phyloP scores from a whole-genome alignment of 495 filamentous ascomycete species.

The Aspergillus ellipticus region DNA sequence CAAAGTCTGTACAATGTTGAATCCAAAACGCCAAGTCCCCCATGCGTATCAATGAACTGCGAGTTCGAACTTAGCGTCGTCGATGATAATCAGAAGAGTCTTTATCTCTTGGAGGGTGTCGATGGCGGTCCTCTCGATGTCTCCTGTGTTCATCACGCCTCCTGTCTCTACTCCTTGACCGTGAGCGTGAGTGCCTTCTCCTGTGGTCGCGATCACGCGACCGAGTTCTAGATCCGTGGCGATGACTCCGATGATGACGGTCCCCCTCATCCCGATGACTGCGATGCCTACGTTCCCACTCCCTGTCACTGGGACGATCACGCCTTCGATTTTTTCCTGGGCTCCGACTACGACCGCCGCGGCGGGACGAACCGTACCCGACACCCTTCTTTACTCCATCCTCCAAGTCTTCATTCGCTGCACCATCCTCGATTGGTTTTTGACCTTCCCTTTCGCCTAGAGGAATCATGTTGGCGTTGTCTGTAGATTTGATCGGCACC shows the following conservation, averaged over 20 bases:
- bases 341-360: slow-evolving; percentile 31
- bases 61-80: slow-evolving; percentile 19
- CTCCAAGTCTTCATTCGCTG: slow-evolving; percentile 25
- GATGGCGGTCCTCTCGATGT: slow-evolving; percentile 25
- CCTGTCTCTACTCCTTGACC: slow-evolving; percentile 32
- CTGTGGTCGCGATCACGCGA: slow-evolving; percentile 23
- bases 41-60: neutral
- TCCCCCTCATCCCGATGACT: slow-evolving; percentile 34
- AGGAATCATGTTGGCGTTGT: slow-evolving; percentile 43
- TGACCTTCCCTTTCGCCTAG: slow-evolving; percentile 31
- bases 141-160: slow-evolving; percentile 22
- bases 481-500: slow-evolving; percentile 41
- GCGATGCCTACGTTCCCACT: slow-evolving; percentile 32
- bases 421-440: slow-evolving; percentile 28
- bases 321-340: slow-evolving; percentile 27
- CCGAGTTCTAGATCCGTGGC: slow-evolving; percentile 31
- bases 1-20: slow-evolving; percentile 11
- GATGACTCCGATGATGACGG: slow-evolving; percentile 32
- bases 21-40: slow-evolving; percentile 14
- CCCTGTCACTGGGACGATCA: slow-evolving; percentile 25
- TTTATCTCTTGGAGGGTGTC: slow-evolving; percentile 24
- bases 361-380: slow-evolving; percentile 23
- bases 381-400: slow-evolving; percentile 18
- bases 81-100: slow-evolving; percentile 22
- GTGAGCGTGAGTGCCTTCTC: slow-evolving; percentile 25